Base-by-base conservation (phyloP, 495 filamentous ascomycete species). In the Penicillium arizonense region DNA sequence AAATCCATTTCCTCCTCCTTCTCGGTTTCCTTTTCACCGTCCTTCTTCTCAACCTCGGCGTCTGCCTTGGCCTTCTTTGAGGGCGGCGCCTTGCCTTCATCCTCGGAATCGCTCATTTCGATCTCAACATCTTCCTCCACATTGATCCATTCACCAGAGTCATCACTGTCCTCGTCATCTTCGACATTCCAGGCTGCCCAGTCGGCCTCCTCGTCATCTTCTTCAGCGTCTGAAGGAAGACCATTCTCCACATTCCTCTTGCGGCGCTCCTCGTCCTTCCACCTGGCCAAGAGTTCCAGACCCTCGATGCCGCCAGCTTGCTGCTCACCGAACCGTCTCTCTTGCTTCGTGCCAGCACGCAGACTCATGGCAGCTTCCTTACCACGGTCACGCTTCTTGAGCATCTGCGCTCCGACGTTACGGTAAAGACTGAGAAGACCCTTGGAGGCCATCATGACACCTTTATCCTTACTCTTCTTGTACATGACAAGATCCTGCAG, bases 401-500 rank as follows among this genome's bases (percentile, higher is more conserved):
- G 77, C 82, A 97, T 86, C 52, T 92, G 87, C 0, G 95, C 87
- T 24, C 86, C 90, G 21, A 96, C 84, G 61, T 97, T 91, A 47
- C 95, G 81, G 70, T 91, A 99, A 2, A 99, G 79, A 56, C 87
- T 87, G 44, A 97, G 81, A 12, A 99, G 74, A 49, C 91, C 92
- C 62, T 91, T 89, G 11, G 91, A 90, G 13, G 93, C 95, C 93
- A 99, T 97, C 79, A 95, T 88, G 11, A 95, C 90, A 53, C 91
- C 91, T 72, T 97, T 97, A 64, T 99, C 95, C 63, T 97, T 97
- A 65, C 89, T 94, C 73, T 93, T 96, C 51, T 91, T 82, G 71
- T 99, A 99, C 82, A 91, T 85, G 12, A 97, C 90, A 32, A 99
- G 72, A 75, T 98, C 94, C 68, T 97, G 94, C n/a, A 99, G 76